Evolutionary conservation across 225 moss, liverwort and hornwort species (phyloP).

Genomic region (Neckera pumila): DNA sequence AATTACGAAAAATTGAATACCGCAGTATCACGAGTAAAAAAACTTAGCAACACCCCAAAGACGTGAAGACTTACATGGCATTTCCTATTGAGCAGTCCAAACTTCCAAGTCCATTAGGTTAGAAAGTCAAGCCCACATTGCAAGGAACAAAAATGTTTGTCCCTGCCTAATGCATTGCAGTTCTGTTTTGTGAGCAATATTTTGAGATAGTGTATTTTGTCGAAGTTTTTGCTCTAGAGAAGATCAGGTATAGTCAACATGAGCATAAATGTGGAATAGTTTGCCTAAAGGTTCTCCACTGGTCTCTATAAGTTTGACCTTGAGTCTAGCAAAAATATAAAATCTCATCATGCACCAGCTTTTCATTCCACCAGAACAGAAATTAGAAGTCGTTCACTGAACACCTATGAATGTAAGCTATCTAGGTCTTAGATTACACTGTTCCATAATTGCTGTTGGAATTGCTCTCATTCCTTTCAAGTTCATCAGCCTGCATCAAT

Average conservation of each 20-base stretch:
- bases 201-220: neutral
- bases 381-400: neutral
- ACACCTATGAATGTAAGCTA: neutral
- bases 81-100: neutral
- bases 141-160: neutral
- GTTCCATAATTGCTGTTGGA: neutral
- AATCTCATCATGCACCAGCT: neutral
- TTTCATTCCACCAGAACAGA: neutral
- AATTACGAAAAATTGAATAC: neutral
- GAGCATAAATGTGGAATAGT: neutral
- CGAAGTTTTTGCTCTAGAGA: neutral
- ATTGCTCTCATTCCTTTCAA: neutral
- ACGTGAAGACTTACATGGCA: neutral
- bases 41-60: neutral
- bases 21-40: neutral
- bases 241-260: too few relatives aligned
- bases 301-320: neutral
- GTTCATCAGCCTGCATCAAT: slow-evolving; percentile 7
- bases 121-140: neutral
- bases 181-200: neutral
- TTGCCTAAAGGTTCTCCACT: neutral
- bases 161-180: neutral
- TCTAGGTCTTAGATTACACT: neutral
- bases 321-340: neutral
- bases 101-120: too few relatives aligned